Evolutionary conservation across 2,329 filamentous ascomycete species (phyloP).

Genomic region (Sporothrix pallida): DNA sequence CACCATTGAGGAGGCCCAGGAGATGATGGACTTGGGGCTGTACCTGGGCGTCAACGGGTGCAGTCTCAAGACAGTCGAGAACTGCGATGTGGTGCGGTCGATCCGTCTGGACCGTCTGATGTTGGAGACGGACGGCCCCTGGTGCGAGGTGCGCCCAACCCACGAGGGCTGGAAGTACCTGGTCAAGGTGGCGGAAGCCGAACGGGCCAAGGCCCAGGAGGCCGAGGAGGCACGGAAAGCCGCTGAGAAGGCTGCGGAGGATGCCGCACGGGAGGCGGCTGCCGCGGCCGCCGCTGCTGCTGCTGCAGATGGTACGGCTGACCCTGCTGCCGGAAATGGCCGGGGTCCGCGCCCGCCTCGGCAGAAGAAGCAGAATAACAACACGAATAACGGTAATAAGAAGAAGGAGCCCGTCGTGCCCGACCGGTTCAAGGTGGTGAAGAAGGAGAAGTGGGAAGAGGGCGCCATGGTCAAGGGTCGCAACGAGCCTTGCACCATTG

Average conservation of each 20-base stretch:
- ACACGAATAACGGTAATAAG: conserved; percentile 42
- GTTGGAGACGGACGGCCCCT: conserved; percentile 96
- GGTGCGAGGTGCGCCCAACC: conserved; percentile 91
- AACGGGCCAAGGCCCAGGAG: conserved; percentile 39
- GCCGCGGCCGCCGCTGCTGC: not conserved
- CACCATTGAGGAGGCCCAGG: conserved; percentile 79
- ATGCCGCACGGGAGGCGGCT: conserved; percentile 30
- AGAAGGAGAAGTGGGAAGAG: conserved; percentile 93
- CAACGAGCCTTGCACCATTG: conserved; percentile 90
- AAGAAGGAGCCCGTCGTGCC: conserved; percentile 71
- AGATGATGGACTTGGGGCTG: conserved; percentile 75
- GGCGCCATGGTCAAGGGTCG: conserved; percentile 91
- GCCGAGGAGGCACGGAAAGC: conserved; percentile 36
- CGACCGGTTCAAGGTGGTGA: conserved; percentile 78
- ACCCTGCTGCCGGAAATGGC: conserved; percentile 3
- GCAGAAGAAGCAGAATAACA: conserved; percentile 38
- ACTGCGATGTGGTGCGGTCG: conserved; percentile 80
- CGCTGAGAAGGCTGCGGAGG: conserved; percentile 26
- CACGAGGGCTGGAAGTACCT: conserved; percentile 82
- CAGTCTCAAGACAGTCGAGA: conserved; percentile 92
- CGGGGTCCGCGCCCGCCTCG: conserved; percentile 35
- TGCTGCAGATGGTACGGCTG: not conserved
- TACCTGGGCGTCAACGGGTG: conserved; percentile 97
- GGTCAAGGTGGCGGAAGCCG: conserved; percentile 44
- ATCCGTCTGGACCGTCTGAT: conserved; percentile 82